A percentile compares a stretch with the other conserved stretches of the same genome.
phyloP scores from a whole-genome alignment of 2,329 filamentous ascomycete species.

The Fusarium sp. region DNA sequence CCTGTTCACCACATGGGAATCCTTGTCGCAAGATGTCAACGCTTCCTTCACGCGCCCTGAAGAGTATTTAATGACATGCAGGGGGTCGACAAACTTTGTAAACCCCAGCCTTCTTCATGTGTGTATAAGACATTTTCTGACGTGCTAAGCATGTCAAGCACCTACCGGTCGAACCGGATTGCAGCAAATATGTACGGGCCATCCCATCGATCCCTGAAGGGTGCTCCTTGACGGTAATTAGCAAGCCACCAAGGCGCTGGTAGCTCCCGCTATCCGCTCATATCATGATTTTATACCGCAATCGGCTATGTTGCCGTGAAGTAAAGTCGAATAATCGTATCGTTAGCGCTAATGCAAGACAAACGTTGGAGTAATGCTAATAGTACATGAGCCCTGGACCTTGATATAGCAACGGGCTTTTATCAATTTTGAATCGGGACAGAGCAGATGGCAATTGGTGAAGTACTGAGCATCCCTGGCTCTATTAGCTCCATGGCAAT shows the following conservation, averaged over 20 bases:
- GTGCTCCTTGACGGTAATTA: conserved; percentile 32
- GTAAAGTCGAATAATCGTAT: conserved; percentile 25
- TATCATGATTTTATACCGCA: conserved; percentile 23
- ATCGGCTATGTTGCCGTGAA: conserved; percentile 17
- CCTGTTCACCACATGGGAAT: conserved; percentile 28
- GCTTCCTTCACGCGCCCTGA: conserved; percentile 3
- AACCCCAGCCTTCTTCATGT: background rate
- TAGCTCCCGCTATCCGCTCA: conserved; percentile 29
- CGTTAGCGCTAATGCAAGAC: conserved; percentile 13
- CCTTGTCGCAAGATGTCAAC: conserved; percentile 22
- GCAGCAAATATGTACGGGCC: conserved; percentile 16
- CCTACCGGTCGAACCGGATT: conserved; percentile 32
- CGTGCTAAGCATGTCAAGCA: conserved; percentile 16
- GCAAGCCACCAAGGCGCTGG: conserved; percentile 30
- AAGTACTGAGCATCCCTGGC: conserved; percentile 1
- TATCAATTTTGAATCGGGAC: conserved; percentile 27
- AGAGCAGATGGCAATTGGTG: conserved; percentile 15
- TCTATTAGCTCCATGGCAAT: background rate
- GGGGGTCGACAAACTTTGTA: conserved; percentile 13
- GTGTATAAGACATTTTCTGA: conserved; percentile 18
- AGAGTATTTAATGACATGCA: background rate
- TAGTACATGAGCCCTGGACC: conserved; percentile 26
- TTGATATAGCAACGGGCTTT: conserved; percentile 14
- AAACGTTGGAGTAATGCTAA: conserved; percentile 12
- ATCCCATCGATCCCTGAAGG: conserved; percentile 20